A percentile compares a stretch with the other conserved stretches of the same genome.
These are phyloP conservation scores for Xylaria sp. DNA, from an alignment of 2,329 filamentous ascomycete species.

Conservation along the genomic window DNA sequence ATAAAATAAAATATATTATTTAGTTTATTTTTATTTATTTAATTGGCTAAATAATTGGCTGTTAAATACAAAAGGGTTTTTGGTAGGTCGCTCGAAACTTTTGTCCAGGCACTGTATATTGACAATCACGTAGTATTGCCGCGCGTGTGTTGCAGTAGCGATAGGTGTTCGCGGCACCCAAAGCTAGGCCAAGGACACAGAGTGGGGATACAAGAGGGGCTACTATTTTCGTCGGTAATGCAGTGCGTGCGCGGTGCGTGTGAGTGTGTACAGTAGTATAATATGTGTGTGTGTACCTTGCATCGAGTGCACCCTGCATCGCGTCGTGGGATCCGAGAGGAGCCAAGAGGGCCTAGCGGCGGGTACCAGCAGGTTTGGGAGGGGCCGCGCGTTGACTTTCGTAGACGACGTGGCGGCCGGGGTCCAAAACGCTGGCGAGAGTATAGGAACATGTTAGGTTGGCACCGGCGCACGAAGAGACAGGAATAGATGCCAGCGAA, in stretches of 20 bases:
- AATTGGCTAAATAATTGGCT: no score
- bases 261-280: no score
- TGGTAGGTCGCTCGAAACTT: no score
- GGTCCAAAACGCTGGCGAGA: neutral
- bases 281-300: neutral
- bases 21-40: no score
- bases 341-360: slow-evolving; percentile 29
- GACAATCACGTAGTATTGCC: neutral
- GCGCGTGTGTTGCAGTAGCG: neutral
- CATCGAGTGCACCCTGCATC: slow-evolving; percentile 26
- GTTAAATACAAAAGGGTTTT: no score
- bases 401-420: slow-evolving; percentile 2
- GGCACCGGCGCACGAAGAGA: neutral
- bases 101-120: no score
- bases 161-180: neutral
- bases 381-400: slow-evolving; percentile 24
- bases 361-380: slow-evolving; percentile 27
- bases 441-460: neutral
- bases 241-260: slow-evolving; percentile 7
- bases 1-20: no score
- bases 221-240: slow-evolving; percentile 30
- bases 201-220: slow-evolving; percentile 22
- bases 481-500: neutral
- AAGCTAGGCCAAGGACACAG: slow-evolving; percentile 2
- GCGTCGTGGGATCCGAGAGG: slow-evolving; percentile 24